These are phyloP conservation scores for Amanita subjunquillea DNA, from an alignment of 768 basidiomycete genomes.

Conservation along the genomic window DNA sequence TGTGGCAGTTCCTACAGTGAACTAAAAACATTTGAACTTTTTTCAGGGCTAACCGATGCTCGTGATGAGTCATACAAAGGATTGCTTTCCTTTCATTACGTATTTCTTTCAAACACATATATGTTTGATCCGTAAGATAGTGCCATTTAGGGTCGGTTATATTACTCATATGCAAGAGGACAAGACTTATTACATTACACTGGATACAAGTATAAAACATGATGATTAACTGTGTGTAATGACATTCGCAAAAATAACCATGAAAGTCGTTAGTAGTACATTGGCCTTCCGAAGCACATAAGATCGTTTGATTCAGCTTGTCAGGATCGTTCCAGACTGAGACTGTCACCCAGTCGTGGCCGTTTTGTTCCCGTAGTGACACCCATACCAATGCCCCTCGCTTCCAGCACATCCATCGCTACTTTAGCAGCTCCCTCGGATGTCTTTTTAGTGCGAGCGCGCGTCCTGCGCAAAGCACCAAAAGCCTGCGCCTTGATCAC, in stretches of 20 bases:
- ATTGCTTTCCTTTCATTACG: not conserved
- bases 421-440: slow-evolving; percentile 64
- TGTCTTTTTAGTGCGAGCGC: slow-evolving; percentile 61
- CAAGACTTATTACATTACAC: slow-evolving; percentile 5
- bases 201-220: slow-evolving; percentile 8
- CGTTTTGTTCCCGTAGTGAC: slow-evolving; percentile 30
- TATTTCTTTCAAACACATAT: not conserved
- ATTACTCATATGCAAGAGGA: not conserved
- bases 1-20: slow-evolving; percentile 67
- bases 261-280: slow-evolving; percentile 3
- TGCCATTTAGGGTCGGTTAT: not conserved
- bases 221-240: slow-evolving; percentile 1
- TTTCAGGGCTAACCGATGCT: not conserved
- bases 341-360: slow-evolving; percentile 45
- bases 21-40: slow-evolving; percentile 19
- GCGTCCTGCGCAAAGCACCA: slow-evolving; percentile 72
- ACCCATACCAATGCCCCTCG: slow-evolving; percentile 57
- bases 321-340: slow-evolving; percentile 17
- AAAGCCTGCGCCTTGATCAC: slow-evolving; percentile 90
- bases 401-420: slow-evolving; percentile 74
- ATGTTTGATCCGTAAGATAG: no score
- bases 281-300: slow-evolving; percentile 2
- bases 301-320: not conserved
- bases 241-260: slow-evolving; percentile 2
- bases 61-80: not conserved